These are phyloP conservation scores for Hyphopichia khmerensis DNA, from an alignment of 1,139 yeast species.

Conservation along the genomic window DNA sequence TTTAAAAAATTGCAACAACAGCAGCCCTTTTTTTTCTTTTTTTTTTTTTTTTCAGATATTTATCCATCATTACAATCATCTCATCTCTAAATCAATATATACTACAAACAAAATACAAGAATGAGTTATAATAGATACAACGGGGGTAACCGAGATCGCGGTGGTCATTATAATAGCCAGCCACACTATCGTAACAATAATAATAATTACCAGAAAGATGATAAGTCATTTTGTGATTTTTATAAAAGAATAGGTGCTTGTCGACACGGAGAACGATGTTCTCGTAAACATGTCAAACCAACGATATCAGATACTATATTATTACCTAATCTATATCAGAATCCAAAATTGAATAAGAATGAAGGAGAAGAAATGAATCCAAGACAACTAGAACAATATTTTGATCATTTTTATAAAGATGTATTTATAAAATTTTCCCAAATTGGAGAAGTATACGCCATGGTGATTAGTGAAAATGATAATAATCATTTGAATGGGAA, in stretches of 20 bases:
- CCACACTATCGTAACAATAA: background rate
- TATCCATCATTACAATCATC: no score
- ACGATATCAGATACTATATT: conserved; percentile 64
- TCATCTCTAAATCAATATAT: background rate
- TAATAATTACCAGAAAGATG: conserved; percentile 16
- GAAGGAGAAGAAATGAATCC: conserved; percentile 26
- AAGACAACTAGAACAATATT: conserved; percentile 48
- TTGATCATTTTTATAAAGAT: conserved; percentile 73
- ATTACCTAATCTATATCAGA: conserved; percentile 67
- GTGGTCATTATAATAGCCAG: background rate
- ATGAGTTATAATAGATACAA: conserved; percentile 2
- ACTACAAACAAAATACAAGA: background rate
- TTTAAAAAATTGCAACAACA: no score
- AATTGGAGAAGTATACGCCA: conserved; percentile 61
- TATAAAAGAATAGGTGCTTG: conserved; percentile 89
- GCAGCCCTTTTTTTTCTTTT: no score
- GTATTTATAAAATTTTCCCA: conserved; percentile 65
- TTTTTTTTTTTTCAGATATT: no score
- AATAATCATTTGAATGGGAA: conserved; percentile 82
- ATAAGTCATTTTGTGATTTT: conserved; percentile 45
- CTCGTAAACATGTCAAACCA: conserved; percentile 74
- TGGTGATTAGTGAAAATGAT: conserved; percentile 81
- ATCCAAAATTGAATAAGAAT: conserved; percentile 51
- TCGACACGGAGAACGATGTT: conserved; percentile 88
- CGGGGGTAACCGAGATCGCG: background rate